phyloP scores from a whole-genome alignment of 805 yeast species.

The Suhomyces vadensis region DNA sequence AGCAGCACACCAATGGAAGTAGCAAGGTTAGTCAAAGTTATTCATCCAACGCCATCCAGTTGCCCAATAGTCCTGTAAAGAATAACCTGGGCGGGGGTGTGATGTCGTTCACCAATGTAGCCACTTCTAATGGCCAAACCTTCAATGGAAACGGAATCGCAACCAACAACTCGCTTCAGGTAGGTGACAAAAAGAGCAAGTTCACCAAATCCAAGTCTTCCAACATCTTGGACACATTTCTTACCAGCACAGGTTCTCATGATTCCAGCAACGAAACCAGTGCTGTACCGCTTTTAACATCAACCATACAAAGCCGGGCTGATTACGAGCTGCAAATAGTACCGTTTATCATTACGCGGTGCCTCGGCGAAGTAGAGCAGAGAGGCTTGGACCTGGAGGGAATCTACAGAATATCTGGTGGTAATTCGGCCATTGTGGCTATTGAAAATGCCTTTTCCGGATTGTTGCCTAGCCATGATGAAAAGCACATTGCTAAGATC shows the following conservation, averaged over 20 bases:
- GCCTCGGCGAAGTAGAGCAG: conserved; percentile 74
- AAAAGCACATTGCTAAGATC: conserved; percentile 31
- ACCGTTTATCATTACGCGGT: conserved; percentile 71
- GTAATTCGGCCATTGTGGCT: conserved; percentile 63
- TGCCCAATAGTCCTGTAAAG: conserved; percentile 10
- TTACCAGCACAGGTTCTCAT: conserved; percentile 16
- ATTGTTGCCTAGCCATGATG: conserved; percentile 31
- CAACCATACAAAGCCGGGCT: conserved; percentile 64
- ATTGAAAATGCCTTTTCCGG: conserved; percentile 43
- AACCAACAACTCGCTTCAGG: conserved; percentile 1
- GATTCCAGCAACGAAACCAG: conserved; percentile 11
- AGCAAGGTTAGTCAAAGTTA: conserved; percentile 15
- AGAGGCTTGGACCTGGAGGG: conserved; percentile 83
- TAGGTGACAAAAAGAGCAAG: conserved; percentile 16
- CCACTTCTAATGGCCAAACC: not conserved
- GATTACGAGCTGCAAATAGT: conserved; percentile 58
- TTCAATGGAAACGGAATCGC: not conserved
- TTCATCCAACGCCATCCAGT: conserved; percentile 16
- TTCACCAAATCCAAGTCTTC: conserved; percentile 48
- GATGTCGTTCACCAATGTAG: not conserved
- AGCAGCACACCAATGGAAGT: not conserved
- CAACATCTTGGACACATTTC: conserved; percentile 42
- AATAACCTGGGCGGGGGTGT: not conserved
- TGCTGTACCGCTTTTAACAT: conserved; percentile 40
- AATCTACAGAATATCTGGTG: conserved; percentile 86